Base-by-base conservation (phyloP, 2,329 filamentous ascomycete genomes). In the Xylaria sp. region DNA sequence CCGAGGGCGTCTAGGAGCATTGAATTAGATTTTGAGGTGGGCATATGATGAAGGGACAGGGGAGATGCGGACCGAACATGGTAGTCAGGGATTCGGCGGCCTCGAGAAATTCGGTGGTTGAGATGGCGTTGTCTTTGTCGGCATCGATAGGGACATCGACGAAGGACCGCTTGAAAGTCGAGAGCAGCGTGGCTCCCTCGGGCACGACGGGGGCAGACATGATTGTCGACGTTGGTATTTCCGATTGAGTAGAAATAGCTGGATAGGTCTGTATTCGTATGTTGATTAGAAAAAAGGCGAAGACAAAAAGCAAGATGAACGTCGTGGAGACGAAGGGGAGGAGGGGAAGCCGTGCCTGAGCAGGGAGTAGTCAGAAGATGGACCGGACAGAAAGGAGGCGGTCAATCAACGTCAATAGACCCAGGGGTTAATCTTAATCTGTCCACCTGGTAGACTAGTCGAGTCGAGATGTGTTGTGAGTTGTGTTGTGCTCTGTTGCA, bases 41-140 rank as follows among this genome's bases (percentile, higher is more conserved):
- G 6, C 18, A 7, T 7, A 7, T n/a, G 18, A n/a, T n/a, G 18
- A 9, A 31, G 1, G 28, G 2, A 13, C 25, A 46, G 46, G 56
- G 41, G 13, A 28, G 43, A 9, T 46, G 56, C 82, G 33, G 81
- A 96, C 94, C 93, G 78, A 98, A 98, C 71, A 99, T 89, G 71
- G 90, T 92, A 62, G 92, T 92, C 80, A 98, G 83, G 66, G 92
- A 90, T 87, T 98, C 94, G 62, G 94, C 89, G 67, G 96, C 96
- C 74, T 97, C 92, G 72, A 98, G 91, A 83, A 98, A 99, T 80
- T 97, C 90, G 67, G 88, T 88, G 56, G 96, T 98, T 64, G 89
- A 83, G 77, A 98, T 90, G 70, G 90, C 92, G 84, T 94, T 91
- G 82, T 90, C 90, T 75, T 92, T 91, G 74, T 87, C 86, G 71